Conservation (phyloP, 2,329 filamentous ascomycete species). For the Cytospora leucostoma region DNA sequence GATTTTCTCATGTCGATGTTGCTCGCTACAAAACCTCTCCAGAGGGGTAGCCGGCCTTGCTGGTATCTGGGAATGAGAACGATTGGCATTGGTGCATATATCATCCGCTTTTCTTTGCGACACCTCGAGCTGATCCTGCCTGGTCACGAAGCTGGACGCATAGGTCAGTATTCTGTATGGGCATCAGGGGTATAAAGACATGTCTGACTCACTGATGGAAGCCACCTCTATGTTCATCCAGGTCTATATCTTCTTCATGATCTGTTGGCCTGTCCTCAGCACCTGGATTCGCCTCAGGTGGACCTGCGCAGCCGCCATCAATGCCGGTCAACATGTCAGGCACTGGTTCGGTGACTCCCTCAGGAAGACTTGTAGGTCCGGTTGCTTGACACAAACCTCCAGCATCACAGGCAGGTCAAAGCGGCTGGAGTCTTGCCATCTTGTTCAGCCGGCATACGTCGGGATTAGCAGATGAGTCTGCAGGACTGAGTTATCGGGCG, state of each 20-base stretch:
- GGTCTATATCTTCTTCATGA: background rate
- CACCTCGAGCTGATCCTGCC: background rate
- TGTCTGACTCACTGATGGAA: background rate
- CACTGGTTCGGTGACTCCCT: background rate
- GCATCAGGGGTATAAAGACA: background rate
- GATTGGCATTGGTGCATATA: slow-evolving; percentile 7
- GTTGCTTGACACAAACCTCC: background rate
- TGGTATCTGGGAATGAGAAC: background rate
- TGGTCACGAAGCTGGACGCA: background rate
- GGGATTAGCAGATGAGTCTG: background rate
- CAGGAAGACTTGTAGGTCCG: background rate
- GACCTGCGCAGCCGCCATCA: background rate
- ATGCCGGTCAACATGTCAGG: slow-evolving; percentile 11
- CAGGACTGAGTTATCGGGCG: slow-evolving; percentile 3
- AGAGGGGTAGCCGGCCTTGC: slow-evolving; percentile 14
- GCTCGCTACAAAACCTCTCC: slow-evolving; percentile 21
- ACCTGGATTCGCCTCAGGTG: background rate
- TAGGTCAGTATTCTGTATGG: background rate
- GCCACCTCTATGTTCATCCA: background rate
- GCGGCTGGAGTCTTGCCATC: slow-evolving; percentile 6
- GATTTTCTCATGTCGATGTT: slow-evolving; percentile 23
- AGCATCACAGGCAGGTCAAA: slow-evolving; percentile 7
- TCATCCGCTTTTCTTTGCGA: slow-evolving; percentile 1
- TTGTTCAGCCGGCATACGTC: background rate
- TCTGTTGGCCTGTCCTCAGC: background rate